Evolutionary conservation across 2,329 filamentous ascomycete species (phyloP), one percentile per base, ranked within the genome.

Genomic region (Nothopassalora personata): DNA sequence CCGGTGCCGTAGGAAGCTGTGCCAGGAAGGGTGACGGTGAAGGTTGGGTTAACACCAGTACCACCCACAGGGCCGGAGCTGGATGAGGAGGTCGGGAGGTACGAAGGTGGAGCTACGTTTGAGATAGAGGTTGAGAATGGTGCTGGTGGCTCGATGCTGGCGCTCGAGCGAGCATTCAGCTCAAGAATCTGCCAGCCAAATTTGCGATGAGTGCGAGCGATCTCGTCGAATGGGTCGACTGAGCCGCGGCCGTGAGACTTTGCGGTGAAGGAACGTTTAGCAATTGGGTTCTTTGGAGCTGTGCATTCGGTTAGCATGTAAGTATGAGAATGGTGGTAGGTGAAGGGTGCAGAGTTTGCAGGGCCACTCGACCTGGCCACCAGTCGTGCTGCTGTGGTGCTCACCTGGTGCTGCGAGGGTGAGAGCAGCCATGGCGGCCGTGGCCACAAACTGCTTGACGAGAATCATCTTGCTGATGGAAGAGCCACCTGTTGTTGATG

Each of bases 181-280:
- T 64, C 50, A 53, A 65, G 60, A 57, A 67, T 57, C 34, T 64
- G 56, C 67, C 68, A 69, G 62, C 82, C 81, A 72, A 82, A 91
- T 72, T 92, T 92, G 66, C 79, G 75, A 71, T 88, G 86, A 15
- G 87, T 83, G 74, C 84, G 88, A 53, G 81, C 74, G 65, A 92
- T 78, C 53, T 86, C 85, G 58, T 75, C 71, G 6, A 80, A 77
- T n/a, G 86, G 86, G 75, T 87, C 80, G 61, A 85, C 86, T 54
- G 77, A 73, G 50, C 82, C 75, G 36, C 86, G 79, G 31, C 62
- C 60, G 28, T 60, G 59, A 28, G 59, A 60, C 53, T 83, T 79
- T 34, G 89, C 80, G 70, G 81, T 83, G 76, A 88, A 89, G 7
- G 83, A 84, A 23, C 81, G 78, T 70, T 82, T 83, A 63, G 78